Evolutionary conservation across 2,329 filamentous ascomycete species (phyloP).

Genomic region (Nothophaeocryptopus gaeumannii): DNA sequence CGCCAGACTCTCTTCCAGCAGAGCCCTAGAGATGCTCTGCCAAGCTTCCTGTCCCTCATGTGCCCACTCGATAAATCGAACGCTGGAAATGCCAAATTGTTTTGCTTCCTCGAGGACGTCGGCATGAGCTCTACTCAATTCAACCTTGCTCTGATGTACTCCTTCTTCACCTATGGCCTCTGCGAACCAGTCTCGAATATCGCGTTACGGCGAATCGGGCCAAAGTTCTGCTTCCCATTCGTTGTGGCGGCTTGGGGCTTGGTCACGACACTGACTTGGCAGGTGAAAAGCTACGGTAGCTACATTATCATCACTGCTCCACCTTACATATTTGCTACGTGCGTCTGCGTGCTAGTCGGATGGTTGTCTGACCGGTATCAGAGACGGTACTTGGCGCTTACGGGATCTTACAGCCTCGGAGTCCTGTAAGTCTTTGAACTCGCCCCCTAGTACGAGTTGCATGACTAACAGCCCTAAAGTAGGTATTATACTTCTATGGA

Average conservation of each 20-base stretch:
- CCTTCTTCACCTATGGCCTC: conserved; percentile 14
- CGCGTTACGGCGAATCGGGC: conserved; percentile 10
- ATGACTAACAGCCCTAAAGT: background rate
- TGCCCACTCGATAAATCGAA: conserved; percentile 11
- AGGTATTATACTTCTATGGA: conserved; percentile 5
- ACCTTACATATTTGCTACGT: conserved; percentile 8
- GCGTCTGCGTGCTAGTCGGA: conserved; percentile 6
- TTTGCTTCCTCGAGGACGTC: conserved; percentile 11
- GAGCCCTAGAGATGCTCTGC: no score
- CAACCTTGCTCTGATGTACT: conserved; percentile 13
- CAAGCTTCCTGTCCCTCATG: conserved; percentile 13
- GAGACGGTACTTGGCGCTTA: conserved; percentile 7
- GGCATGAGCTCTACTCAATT: conserved; percentile 12
- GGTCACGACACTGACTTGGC: conserved; percentile 33
- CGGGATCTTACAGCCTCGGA: conserved; percentile 3
- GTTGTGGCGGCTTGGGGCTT: conserved; percentile 30
- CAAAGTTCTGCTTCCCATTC: conserved; percentile 13
- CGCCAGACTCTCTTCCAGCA: no score
- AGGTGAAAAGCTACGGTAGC: conserved; percentile 33
- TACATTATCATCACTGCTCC: conserved; percentile 31
- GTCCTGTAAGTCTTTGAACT: conserved; percentile 5
- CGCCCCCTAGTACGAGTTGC: background rate
- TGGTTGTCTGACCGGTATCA: conserved; percentile 13
- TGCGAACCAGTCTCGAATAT: conserved; percentile 13
- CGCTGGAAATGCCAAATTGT: conserved; percentile 12